Percentiles rank a stretch among this genome's conserved stretches.
Conservation (phyloP, 78 protist genomes). For the Dictyostelium brefeldianum region DNA sequence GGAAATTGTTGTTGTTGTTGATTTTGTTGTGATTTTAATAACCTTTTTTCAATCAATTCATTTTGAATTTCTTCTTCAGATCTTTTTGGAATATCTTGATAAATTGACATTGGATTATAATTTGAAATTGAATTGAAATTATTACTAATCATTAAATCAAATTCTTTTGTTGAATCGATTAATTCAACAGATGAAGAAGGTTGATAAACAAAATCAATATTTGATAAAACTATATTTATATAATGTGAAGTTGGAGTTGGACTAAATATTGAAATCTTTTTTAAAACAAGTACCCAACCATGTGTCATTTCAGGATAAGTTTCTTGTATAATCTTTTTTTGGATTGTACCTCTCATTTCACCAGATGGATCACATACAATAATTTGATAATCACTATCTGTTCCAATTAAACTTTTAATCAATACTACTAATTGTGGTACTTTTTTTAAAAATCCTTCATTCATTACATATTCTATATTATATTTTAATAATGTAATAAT, state of each 20-base stretch:
- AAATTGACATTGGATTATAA: constrained; percentile 39
- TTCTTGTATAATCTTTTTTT: constrained; percentile 40
- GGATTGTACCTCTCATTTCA: constrained; percentile 45
- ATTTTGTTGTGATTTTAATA: neutral
- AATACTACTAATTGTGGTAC: constrained; percentile 33
- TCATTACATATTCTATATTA: constrained; percentile 43
- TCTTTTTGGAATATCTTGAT: constrained; percentile 39
- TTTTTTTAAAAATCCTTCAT: constrained; percentile 57
- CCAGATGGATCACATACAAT: constrained; percentile 53
- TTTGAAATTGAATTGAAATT: neutral
- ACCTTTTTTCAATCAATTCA: constrained; percentile 21
- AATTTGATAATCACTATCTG: constrained; percentile 27
- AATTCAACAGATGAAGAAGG: neutral
- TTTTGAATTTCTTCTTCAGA: constrained; percentile 39
- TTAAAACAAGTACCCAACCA: constrained; percentile 60
- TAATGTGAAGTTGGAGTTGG: constrained; percentile 59
- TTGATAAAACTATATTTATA: constrained; percentile 56
- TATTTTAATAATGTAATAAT: constrained; percentile 23
- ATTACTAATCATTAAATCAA: neutral
- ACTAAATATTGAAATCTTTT: constrained; percentile 36
- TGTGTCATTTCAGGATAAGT: constrained; percentile 31
- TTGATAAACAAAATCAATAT: constrained; percentile 49
- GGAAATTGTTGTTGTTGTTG: neutral
- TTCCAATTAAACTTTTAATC: constrained; percentile 20
- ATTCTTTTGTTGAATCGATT: neutral